Evolutionary conservation across 805 yeast species (phyloP), one percentile per base, ranked within the genome.

Genomic region (Maudiozyma bulderi): DNA sequence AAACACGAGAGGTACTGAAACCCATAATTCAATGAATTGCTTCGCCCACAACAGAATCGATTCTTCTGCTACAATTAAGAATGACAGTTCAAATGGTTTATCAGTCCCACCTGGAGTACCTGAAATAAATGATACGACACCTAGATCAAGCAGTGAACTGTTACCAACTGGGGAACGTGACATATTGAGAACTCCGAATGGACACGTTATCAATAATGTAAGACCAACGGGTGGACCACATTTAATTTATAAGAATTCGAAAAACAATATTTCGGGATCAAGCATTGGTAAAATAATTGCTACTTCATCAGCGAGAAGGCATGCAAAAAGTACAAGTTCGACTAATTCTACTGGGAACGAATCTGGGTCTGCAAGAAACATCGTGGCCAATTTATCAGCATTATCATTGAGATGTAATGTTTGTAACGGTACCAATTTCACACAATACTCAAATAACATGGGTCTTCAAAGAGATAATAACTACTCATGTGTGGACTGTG

Each of bases 401-500:
- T 28, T 40, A 13, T 40, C 43, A 3, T 28, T 40, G 11, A 51
- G 49, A 34, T 62, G 66, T 48, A 57, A 57, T 29, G 61, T 59
- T 28, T 63, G 67, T 47, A 54, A 57, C 43, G 58, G 66, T 34
- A 58, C 57, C 8, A 58, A 51, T 8, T 62, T 62, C 40, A 55
- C 48, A 37, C 39, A 49, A 4, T 34, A 47, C 8, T 43, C 51
- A 6, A 47, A 44, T n/a, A 47, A 47, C n/a, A 37, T 46, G 10
- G 26, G 38, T 29, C 48, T 47, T 5, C 48, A 54, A 31, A 49
- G 51, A 15, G 54, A 52, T 8, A 44, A 42, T 15, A 57, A 56
- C 5, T 58, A 54, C 46, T 52, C 47, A 35, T 63, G 67, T 48
- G 45, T 51, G 3, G 67, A 63, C 26, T 63, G 67, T 48, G 62